Conservation (phyloP, 352 stramenopile species). For the Globisporangium yorkense region DNA sequence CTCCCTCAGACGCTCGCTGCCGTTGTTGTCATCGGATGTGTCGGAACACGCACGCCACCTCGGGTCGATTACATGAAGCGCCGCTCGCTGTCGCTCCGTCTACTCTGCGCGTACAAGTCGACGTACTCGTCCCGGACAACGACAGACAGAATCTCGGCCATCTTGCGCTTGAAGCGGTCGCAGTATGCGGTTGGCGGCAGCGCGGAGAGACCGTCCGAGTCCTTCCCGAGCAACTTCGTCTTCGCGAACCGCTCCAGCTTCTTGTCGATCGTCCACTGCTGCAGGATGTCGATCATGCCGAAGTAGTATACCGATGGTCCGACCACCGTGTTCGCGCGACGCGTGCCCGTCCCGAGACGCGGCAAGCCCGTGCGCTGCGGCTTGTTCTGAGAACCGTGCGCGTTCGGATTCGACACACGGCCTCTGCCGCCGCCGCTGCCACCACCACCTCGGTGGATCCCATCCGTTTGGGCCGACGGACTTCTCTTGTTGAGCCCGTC, state of each 20-base stretch:
- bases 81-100: slow-evolving; percentile 23
- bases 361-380: slow-evolving; percentile 28
- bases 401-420: slow-evolving; percentile 13
- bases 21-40: neutral
- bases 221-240: slow-evolving; percentile 74
- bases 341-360: slow-evolving; percentile 58
- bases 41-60: slow-evolving; percentile 1
- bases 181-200: slow-evolving; percentile 79
- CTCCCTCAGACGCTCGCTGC: neutral
- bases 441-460: slow-evolving; percentile 18
- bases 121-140: slow-evolving; percentile 60
- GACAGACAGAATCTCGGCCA: slow-evolving; percentile 80
- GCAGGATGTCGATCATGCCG: slow-evolving; percentile 84
- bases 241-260: slow-evolving; percentile 87
- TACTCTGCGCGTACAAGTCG: slow-evolving; percentile 30
- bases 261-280: slow-evolving; percentile 90
- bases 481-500: slow-evolving; percentile 5
- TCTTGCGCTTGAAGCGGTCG: slow-evolving; percentile 85
- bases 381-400: slow-evolving; percentile 23
- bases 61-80: slow-evolving; percentile 48
- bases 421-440: slow-evolving; percentile 11
- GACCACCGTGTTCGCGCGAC: slow-evolving; percentile 82
- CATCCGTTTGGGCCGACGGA: slow-evolving; percentile 20
- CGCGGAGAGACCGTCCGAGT: slow-evolving; percentile 75
- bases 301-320: slow-evolving; percentile 87